Base-by-base conservation (phyloP, 805 yeast genomes). In the Metschnikowia gruessii region DNA sequence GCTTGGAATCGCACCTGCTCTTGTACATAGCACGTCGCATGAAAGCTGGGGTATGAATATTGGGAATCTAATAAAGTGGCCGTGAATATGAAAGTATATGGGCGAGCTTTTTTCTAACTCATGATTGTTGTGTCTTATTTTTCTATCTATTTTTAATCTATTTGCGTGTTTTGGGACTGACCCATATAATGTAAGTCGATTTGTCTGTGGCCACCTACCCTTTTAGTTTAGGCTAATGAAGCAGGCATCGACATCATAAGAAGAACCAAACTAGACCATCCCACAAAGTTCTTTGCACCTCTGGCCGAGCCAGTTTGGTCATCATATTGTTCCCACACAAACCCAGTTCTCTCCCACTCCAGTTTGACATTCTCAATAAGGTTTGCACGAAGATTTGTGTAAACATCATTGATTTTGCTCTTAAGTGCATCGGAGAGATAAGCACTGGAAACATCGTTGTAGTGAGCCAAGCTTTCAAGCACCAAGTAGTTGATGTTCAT, bases 291-390 rank as follows among this genome's bases (percentile, higher is more conserved):
- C 63, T 86, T 83, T 9, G 92, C 91, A 7, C 97, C 91, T 54
- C 79, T 78, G 2, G 89, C 87, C 2, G 67, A 62, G 1, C 99
- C 99, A 8, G 82, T 80, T 12, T 57, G 61, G 51, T 88, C 92
- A 54, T 87, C 83, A 63, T 94, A 94, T 60, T 89, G 92, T 59
- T 94, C 99, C 85, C 90, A 92, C 5, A 87, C 88, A 59, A 76
- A 86, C 0, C 96, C 96, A 0, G 95, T 85, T 26, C 67, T 61
- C 46, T 75, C 56, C 87, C 95, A 90, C 57, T 86, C 79, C n/a
- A 72, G 61, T 60, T 72, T 79, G 4, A 88, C 79, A 53, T 86
- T 94, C 16, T 70, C 57, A 9, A 91, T 87, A 40, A 92, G 59
- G 54, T 87, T 88, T 11, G 57, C 49, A 53, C 96, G 77, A 46